A percentile compares a stretch with the other conserved stretches of the same genome.
Conservation (phyloP, 495 filamentous ascomycete species). For the Sphaerosporella brunnea region DNA sequence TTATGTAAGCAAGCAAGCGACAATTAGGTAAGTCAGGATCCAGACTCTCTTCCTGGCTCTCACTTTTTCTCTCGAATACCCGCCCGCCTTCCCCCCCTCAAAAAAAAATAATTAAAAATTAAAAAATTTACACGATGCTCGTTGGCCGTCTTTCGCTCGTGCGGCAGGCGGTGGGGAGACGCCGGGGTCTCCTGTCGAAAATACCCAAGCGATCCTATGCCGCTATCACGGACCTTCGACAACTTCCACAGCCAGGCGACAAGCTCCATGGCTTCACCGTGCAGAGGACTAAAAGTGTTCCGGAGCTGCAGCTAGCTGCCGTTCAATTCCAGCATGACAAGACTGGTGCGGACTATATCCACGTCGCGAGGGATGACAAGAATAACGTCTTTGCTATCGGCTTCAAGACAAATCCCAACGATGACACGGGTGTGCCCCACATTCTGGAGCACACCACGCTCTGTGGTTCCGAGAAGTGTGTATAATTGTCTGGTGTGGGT, state of each 20-base stretch:
- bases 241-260: conserved; percentile 56
- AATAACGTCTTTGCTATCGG: conserved; percentile 99
- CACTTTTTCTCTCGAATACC: too few relatives aligned
- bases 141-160: conserved; percentile 17
- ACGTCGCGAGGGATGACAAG: conserved; percentile 81
- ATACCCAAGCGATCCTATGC: conserved; percentile 13
- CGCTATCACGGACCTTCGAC: conserved; percentile 45
- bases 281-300: conserved; percentile 69
- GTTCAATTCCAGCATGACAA: conserved; percentile 77
- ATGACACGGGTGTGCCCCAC: conserved; percentile 90
- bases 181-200: neutral
- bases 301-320: conserved; percentile 83
- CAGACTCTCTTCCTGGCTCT: too few relatives aligned
- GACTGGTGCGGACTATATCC: conserved; percentile 87
- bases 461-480: conserved; percentile 89
- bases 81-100: too few relatives aligned
- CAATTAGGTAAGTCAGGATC: too few relatives aligned
- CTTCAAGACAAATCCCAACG: conserved; percentile 96
- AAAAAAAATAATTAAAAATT: too few relatives aligned
- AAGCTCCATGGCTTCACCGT: conserved; percentile 86
- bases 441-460: conserved; percentile 94
- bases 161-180: neutral
- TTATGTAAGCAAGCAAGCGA: too few relatives aligned
- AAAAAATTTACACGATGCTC: conserved; percentile 13
- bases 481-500: neutral